Evolutionary conservation across 257 asterid genomes (phyloP).

Genomic region (Prunella vulgaris): DNA sequence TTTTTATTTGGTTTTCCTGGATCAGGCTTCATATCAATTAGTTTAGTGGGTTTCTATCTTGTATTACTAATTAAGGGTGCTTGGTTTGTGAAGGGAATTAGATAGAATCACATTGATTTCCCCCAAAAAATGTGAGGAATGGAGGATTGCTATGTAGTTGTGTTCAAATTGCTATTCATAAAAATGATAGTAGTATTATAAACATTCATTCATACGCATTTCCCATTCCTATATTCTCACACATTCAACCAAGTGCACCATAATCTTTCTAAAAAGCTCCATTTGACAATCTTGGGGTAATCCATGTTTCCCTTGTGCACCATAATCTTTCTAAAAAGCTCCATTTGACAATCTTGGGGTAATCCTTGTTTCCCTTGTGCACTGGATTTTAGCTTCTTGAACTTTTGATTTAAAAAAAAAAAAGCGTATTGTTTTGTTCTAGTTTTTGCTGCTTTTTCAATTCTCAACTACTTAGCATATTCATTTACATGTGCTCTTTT

Average conservation of each 20-base stretch:
- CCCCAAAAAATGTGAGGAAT: neutral
- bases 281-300: neutral
- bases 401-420: neutral
- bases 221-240: neutral
- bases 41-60: neutral
- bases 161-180: neutral
- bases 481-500: neutral
- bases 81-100: neutral
- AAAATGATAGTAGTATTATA: neutral
- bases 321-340: neutral
- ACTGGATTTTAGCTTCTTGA: neutral
- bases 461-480: neutral
- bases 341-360: neutral
- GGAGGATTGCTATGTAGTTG: neutral
- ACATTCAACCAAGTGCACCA: neutral
- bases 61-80: neutral
- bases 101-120: neutral
- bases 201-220: neutral
- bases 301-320: neutral
- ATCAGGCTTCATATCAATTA: neutral
- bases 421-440: neutral
- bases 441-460: no score
- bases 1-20: neutral
- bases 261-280: neutral
- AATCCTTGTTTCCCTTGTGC: neutral